phyloP scores from a whole-genome alignment of 148 eudicot species.

The Nepenthes mirabilis region DNA sequence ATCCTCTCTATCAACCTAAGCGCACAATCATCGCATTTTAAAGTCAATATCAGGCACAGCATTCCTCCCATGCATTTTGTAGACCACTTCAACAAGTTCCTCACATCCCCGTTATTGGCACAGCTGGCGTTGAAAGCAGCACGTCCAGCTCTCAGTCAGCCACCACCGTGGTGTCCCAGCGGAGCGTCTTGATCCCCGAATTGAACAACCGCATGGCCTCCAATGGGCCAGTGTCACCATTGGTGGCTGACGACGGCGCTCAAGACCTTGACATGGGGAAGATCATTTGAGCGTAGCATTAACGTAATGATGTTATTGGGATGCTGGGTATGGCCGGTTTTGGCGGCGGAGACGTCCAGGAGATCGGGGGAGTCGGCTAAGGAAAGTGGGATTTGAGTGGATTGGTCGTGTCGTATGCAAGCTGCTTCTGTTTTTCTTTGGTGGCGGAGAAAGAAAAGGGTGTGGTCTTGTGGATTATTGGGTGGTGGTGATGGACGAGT shows the following conservation, averaged over 20 bases:
- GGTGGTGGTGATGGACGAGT: conserved; percentile 4
- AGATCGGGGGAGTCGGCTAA: conserved; percentile 88
- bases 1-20: conserved; percentile 58
- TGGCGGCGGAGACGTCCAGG: conserved; percentile 65
- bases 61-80: conserved; percentile 55
- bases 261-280: conserved; percentile 97
- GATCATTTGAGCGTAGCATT: conserved; percentile 69
- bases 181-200: conserved; percentile 33
- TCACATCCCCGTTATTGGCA: conserved; percentile 56
- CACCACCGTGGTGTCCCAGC: conserved; percentile 24
- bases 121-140: conserved; percentile 84
- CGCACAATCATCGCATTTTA: conserved; percentile 90
- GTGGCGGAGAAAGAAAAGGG: conserved; percentile 61
- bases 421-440: conserved; percentile 81
- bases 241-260: conserved; percentile 61
- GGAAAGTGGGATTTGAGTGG: conserved; percentile 60
- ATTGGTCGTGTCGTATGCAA: conserved; percentile 41
- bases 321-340: conserved; percentile 58
- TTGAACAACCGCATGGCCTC: conserved; percentile 47
- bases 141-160: conserved; percentile 51
- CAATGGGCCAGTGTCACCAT: conserved; percentile 59
- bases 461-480: conserved; percentile 17
- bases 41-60: conserved; percentile 72
- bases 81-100: conserved; percentile 50
- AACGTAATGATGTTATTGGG: conserved; percentile 67